phyloP scores from a whole-genome alignment of 164 flowering plant species.

The Houttuynia cordata region DNA sequence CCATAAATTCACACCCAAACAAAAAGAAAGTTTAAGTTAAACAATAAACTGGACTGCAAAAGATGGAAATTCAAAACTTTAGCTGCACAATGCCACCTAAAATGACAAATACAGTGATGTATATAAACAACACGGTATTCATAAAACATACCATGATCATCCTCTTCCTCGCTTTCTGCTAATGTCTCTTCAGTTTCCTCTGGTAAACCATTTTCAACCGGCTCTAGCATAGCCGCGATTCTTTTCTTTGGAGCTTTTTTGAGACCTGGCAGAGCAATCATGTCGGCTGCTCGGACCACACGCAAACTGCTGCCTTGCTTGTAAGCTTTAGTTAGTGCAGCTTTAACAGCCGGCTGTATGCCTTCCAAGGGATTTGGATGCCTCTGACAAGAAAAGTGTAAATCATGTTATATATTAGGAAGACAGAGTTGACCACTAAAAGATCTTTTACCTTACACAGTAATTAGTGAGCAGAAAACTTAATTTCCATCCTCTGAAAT shows the following conservation, averaged over 20 bases:
- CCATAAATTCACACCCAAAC: neutral
- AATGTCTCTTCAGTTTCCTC: constrained; percentile 31
- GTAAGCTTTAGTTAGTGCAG: constrained; percentile 81
- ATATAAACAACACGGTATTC: neutral
- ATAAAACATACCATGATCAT: constrained; percentile 33
- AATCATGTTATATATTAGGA: no score
- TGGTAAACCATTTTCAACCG: constrained; percentile 34
- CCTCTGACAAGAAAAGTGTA: constrained; percentile 31
- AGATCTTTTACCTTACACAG: no score
- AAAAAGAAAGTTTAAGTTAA: no score
- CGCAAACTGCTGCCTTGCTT: constrained; percentile 66
- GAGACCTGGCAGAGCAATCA: constrained; percentile 71
- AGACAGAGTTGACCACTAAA: no score
- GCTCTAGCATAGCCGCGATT: constrained; percentile 80
- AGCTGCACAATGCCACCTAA: neutral
- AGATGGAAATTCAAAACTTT: neutral
- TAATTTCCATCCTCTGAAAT: no score
- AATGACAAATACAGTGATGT: neutral
- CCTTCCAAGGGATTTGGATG: constrained; percentile 72
- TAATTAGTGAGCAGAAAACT: no score
- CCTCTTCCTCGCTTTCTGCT: constrained; percentile 64
- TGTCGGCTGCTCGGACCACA: constrained; percentile 65
- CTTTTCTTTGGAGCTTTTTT: constrained; percentile 87
- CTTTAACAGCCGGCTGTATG: constrained; percentile 68
- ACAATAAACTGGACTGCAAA: no score